phyloP scores from a whole-genome alignment of 1,139 yeast species.

The Spencermartinsiella ligniputridi region DNA sequence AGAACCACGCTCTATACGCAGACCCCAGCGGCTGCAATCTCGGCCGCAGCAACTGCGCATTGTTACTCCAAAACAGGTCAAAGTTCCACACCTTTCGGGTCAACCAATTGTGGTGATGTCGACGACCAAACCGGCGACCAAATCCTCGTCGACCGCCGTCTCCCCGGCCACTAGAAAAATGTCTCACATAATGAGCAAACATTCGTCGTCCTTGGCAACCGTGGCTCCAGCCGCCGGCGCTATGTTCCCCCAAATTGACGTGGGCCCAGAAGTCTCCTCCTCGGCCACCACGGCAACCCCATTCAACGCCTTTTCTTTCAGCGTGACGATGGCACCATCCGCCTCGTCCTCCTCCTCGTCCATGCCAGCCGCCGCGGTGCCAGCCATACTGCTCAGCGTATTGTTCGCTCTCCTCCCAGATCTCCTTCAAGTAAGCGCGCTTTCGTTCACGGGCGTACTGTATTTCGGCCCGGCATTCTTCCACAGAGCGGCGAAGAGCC shows the following conservation, averaged over 20 bases:
- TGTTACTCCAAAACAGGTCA: slow-evolving; percentile 6
- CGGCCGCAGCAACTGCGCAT: slow-evolving; percentile 1
- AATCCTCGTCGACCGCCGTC: background rate
- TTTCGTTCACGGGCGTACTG: background rate
- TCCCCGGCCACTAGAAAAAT: background rate
- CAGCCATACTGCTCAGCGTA: background rate
- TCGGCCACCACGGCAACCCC: background rate
- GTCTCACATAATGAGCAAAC: background rate
- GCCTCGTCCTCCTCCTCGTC: background rate
- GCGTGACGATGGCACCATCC: background rate
- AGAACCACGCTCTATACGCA: background rate
- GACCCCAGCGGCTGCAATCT: background rate
- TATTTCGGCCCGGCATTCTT: background rate
- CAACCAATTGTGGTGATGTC: background rate
- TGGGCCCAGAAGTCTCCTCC: background rate
- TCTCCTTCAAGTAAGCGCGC: background rate
- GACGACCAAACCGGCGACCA: background rate
- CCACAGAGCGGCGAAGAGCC: background rate
- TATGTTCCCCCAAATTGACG: background rate
- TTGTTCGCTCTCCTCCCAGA: background rate
- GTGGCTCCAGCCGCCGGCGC: background rate
- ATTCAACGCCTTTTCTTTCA: background rate
- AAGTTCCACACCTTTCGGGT: background rate
- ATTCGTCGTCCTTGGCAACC: background rate
- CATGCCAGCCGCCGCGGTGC: background rate